phyloP scores from a whole-genome alignment of 768 basidiomycete species.

The Lactarius hatsudake region DNA sequence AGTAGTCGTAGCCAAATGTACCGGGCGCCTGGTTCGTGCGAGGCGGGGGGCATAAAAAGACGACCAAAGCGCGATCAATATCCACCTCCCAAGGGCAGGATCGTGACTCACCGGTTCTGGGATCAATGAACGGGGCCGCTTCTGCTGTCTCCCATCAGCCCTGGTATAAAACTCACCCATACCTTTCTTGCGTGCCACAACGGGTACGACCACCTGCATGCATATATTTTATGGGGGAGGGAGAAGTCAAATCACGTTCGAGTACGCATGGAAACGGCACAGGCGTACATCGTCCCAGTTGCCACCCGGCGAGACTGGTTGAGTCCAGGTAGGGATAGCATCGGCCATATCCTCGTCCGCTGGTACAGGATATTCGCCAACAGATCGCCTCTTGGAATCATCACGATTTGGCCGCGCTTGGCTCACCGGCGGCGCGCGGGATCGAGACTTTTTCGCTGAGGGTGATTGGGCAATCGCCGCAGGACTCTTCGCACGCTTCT shows the following conservation, averaged over 20 bases:
- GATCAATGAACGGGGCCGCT: slow-evolving; percentile 36
- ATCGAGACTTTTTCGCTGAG: slow-evolving; percentile 41
- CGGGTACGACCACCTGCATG: slow-evolving; percentile 68
- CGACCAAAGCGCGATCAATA: not conserved
- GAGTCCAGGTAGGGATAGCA: slow-evolving; percentile 82
- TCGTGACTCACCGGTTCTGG: slow-evolving; percentile 56
- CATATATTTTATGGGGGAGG: not conserved
- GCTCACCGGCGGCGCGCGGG: slow-evolving; percentile 38
- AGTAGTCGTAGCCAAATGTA: slow-evolving; percentile 74
- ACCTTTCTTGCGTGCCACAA: slow-evolving; percentile 80
- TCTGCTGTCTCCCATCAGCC: slow-evolving; percentile 63
- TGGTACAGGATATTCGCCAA: slow-evolving; percentile 68
- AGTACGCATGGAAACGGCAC: slow-evolving; percentile 21
- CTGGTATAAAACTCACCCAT: slow-evolving; percentile 67
- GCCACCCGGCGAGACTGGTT: slow-evolving; percentile 61
- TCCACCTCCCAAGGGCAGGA: not conserved
- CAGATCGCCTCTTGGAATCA: slow-evolving; percentile 49
- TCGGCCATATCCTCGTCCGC: slow-evolving; percentile 57
- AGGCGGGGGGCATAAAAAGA: not conserved
- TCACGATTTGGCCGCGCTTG: slow-evolving; percentile 35
- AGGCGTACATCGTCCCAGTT: slow-evolving; percentile 81
- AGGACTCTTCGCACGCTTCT: slow-evolving; percentile 48
- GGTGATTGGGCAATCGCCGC: slow-evolving; percentile 37
- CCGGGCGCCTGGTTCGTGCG: slow-evolving; percentile 59
- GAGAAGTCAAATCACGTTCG: slow-evolving; percentile 6